phyloP scores from a whole-genome alignment of 78 protist genomes.

The Carpediemonas membranifera region DNA sequence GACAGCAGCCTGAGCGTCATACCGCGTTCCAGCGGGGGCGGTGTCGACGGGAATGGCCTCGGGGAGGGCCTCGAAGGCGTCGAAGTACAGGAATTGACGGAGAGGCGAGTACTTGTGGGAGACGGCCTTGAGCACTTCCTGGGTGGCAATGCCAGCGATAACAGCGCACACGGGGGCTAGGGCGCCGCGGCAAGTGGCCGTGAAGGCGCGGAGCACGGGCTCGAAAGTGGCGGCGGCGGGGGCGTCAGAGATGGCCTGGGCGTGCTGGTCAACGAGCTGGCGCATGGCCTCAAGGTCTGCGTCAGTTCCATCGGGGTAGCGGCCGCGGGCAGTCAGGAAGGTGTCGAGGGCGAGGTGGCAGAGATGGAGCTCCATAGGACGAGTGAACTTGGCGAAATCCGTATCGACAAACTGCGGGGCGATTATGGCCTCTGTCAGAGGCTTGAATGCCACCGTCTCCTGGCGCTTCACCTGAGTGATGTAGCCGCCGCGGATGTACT shows the following conservation, averaged over 20 bases:
- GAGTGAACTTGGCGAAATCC: not conserved
- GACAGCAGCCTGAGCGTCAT: conserved; percentile 74
- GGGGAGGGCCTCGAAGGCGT: conserved; percentile 65
- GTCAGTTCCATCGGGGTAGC: not conserved
- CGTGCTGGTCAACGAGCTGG: not conserved
- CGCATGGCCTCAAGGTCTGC: not conserved
- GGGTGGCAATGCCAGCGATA: conserved; percentile 52
- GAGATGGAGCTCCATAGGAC: not conserved
- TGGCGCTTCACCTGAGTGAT: conserved; percentile 74
- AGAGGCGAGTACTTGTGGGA: conserved; percentile 84
- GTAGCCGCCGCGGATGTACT: conserved; percentile 66
- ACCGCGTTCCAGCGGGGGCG: conserved; percentile 49
- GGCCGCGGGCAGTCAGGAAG: not conserved
- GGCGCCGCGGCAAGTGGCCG: not conserved
- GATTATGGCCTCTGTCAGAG: not conserved
- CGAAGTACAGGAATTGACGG: conserved; percentile 67
- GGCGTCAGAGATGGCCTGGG: not conserved
- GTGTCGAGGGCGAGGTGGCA: not conserved
- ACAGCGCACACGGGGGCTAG: conserved; percentile 31
- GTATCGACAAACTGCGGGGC: not conserved
- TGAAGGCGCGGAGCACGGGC: not conserved
- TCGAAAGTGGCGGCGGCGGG: not conserved
- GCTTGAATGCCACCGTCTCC: conserved; percentile 16
- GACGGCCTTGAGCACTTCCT: conserved; percentile 83
- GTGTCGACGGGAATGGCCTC: conserved; percentile 7